phyloP scores from a whole-genome alignment of 2,329 filamentous ascomycete species.

The Rhexocercosporidium sp. region DNA sequence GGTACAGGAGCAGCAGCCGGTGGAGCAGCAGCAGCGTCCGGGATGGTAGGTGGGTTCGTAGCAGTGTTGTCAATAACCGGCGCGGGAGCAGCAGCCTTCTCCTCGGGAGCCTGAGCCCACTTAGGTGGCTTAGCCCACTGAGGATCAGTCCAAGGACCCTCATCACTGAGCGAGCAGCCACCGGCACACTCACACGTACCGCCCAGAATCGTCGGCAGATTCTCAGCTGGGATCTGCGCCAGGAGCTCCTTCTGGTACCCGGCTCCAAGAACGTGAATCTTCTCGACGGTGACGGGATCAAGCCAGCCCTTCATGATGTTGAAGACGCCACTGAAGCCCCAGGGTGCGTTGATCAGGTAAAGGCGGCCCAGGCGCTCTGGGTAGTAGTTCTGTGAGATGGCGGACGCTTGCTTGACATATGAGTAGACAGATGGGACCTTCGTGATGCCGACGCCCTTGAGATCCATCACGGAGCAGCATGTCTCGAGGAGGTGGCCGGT shows the following conservation, averaged over 20 bases:
- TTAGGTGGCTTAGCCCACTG: conserved; percentile 70
- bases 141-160: conserved; percentile 84
- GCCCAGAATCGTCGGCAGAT: conserved; percentile 85
- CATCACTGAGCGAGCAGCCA: conserved; percentile 86
- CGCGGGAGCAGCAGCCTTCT: conserved; percentile 38
- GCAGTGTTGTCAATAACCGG: conserved; percentile 23
- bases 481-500: conserved; percentile 90
- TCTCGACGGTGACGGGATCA: conserved; percentile 93
- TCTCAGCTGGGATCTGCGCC: conserved; percentile 84
- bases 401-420: conserved; percentile 84
- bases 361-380: conserved; percentile 94
- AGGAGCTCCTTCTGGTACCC: conserved; percentile 85
- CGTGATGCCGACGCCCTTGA: conserved; percentile 88
- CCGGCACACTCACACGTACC: conserved; percentile 81
- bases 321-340: conserved; percentile 91
- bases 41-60: conserved; percentile 30
- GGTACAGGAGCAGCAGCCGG: conserved; percentile 22
- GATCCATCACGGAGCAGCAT: conserved; percentile 97
- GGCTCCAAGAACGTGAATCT: conserved; percentile 88
- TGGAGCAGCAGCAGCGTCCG: conserved; percentile 29
- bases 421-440: conserved; percentile 85
- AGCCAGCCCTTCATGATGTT: conserved; percentile 89
- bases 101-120: conserved; percentile 56
- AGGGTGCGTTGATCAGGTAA: conserved; percentile 97
- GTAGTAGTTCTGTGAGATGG: conserved; percentile 98